Conservation (phyloP, 345 rosid genomes). For the Mercurialis annua region DNA sequence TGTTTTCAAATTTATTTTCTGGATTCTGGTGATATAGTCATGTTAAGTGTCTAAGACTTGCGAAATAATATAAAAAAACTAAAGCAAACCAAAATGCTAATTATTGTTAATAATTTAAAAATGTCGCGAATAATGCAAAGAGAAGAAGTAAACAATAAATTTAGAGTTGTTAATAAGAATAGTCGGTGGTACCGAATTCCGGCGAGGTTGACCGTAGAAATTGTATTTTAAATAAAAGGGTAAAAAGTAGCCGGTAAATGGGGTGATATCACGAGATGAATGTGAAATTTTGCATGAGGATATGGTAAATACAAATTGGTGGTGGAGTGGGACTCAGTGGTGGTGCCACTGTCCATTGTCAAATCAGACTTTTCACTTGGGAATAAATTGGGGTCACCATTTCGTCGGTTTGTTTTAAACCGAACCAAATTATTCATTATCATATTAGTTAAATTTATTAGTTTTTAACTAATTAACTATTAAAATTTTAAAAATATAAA, state of each 20-base stretch:
- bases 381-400: no score
- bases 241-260: background rate
- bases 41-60: no score
- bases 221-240: background rate
- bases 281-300: slow-evolving; percentile 5
- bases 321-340: background rate
- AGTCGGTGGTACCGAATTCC: slow-evolving; percentile 14
- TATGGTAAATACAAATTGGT: background rate
- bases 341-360: background rate
- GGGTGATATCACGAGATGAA: background rate
- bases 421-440: no score
- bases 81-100: no score
- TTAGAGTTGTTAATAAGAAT: background rate
- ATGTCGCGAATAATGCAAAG: background rate
- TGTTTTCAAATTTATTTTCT: no score
- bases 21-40: no score
- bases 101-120: slow-evolving; percentile 6
- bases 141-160: background rate
- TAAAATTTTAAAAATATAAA: no score
- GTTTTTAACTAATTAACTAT: no score
- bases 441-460: no score
- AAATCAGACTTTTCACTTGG: background rate
- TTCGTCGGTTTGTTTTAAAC: no score
- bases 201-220: background rate
- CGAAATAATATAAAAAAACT: no score